Evolutionary conservation across 1,284 basidiomycete species (phyloP).

Genomic region (Uromyces viciae-fabae): DNA sequence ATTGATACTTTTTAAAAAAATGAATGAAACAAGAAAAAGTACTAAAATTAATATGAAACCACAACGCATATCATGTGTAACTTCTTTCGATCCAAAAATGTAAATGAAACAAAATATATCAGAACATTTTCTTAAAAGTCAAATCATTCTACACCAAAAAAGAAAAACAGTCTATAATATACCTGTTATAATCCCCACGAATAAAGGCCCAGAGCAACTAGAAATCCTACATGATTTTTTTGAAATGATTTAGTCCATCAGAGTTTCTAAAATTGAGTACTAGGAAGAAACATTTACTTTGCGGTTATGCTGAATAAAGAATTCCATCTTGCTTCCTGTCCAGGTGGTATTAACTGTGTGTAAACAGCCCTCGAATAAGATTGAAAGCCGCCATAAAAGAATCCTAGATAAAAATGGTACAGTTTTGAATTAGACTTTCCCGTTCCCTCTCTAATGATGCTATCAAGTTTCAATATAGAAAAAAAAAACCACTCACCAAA

Average conservation of each 20-base stretch:
- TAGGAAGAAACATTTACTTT: neutral
- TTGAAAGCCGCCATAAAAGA: conserved; percentile 32
- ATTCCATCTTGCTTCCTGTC: conserved; percentile 42
- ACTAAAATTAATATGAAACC: conserved; percentile 19
- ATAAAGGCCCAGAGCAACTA: conserved; percentile 12
- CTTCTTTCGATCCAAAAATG: neutral
- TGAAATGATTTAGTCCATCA: no score
- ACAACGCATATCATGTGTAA: conserved; percentile 28
- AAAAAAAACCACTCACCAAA: conserved; percentile 9
- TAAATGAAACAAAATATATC: neutral
- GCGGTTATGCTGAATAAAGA: conserved; percentile 26
- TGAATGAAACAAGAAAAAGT: neutral
- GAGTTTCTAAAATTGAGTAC: neutral
- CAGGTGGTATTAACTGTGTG: conserved; percentile 24
- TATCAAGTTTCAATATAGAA: no score
- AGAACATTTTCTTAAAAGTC: neutral
- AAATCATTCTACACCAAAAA: neutral
- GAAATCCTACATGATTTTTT: neutral
- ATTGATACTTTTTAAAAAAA: neutral
- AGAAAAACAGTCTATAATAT: neutral
- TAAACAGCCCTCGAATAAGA: conserved; percentile 27
- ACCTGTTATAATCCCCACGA: conserved; percentile 27
- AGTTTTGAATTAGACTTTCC: neutral
- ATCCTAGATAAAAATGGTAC: neutral
- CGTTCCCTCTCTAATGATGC: no score